phyloP scores from a whole-genome alignment of 2,329 filamentous ascomycete genomes.

The Nemania sp. region DNA sequence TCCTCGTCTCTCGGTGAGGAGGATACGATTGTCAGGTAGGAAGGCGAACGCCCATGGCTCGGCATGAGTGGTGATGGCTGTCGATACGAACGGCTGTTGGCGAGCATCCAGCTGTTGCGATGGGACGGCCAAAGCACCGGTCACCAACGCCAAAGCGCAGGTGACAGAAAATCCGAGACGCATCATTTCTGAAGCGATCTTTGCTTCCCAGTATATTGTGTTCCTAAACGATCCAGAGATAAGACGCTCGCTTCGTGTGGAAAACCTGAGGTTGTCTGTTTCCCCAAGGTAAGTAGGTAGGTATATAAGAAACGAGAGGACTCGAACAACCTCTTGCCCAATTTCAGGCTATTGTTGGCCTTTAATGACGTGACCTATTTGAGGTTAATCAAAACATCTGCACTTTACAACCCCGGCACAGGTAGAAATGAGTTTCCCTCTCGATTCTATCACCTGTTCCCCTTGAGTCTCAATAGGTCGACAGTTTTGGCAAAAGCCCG shows the following conservation, averaged over 20 bases:
- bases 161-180: slow-evolving; percentile 20
- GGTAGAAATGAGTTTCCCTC: slow-evolving; percentile 12
- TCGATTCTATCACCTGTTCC: slow-evolving; percentile 10
- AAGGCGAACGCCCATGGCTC: slow-evolving; percentile 22
- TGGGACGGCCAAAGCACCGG: slow-evolving; percentile 20
- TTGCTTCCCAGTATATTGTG: slow-evolving; percentile 18
- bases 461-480: slow-evolving; percentile 12
- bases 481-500: slow-evolving; percentile 16
- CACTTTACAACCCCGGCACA: slow-evolving; percentile 8
- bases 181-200: slow-evolving; percentile 15
- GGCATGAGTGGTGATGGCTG: slow-evolving; percentile 16
- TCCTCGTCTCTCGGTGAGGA: slow-evolving; percentile 19
- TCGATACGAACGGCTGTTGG: slow-evolving; percentile 21
- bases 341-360: slow-evolving; percentile 21
- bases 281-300: slow-evolving; percentile 9
- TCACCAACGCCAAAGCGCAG: slow-evolving; percentile 18
- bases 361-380: slow-evolving; percentile 16
- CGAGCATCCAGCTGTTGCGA: slow-evolving; percentile 20
- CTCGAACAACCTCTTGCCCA: slow-evolving; percentile 15
- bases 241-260: slow-evolving; percentile 8
- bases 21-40: slow-evolving; percentile 17
- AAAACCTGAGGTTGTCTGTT: slow-evolving; percentile 6
- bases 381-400: slow-evolving; percentile 10
- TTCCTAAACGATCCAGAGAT: slow-evolving; percentile 14
- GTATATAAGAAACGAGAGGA: slow-evolving; percentile 18